These are phyloP conservation scores for Castanospermum australe DNA, from an alignment of 306 rosid genomes.

Conservation along the genomic window DNA sequence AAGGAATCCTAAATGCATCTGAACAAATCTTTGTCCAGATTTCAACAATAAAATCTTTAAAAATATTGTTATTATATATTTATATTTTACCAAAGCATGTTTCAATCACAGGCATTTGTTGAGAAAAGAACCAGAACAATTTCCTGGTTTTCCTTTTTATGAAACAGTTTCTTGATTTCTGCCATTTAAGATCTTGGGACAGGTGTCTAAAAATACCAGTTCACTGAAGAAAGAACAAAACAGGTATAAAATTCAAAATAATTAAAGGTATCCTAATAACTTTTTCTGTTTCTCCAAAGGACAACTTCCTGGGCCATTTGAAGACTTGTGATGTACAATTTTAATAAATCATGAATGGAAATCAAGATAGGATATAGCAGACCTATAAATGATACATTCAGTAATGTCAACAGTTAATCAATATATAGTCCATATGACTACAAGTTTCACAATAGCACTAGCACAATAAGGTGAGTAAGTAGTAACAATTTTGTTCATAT, in stretches of 20 bases:
- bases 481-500: not conserved
- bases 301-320: not conserved
- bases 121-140: not conserved
- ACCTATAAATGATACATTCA: not conserved
- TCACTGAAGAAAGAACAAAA: not conserved
- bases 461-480: not conserved
- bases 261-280: not conserved
- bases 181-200: not conserved
- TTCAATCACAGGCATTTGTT: not conserved
- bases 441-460: constrained; percentile 11
- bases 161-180: no score
- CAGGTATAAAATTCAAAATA: not conserved
- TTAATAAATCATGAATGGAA: not conserved
- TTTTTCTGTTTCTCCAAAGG: not conserved
- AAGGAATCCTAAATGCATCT: not conserved
- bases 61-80: not conserved
- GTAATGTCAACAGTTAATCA: not conserved
- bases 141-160: no score
- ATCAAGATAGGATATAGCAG: not conserved
- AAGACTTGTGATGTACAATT: not conserved
- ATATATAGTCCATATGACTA: not conserved
- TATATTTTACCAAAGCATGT: not conserved
- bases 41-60: not conserved
- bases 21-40: not conserved
- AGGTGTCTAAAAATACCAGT: not conserved